A percentile compares a stretch with the other conserved stretches of the same genome.
Evolutionary conservation across 495 filamentous ascomycete genomes (phyloP).

Genomic region (Podospora pseudoanserina): DNA sequence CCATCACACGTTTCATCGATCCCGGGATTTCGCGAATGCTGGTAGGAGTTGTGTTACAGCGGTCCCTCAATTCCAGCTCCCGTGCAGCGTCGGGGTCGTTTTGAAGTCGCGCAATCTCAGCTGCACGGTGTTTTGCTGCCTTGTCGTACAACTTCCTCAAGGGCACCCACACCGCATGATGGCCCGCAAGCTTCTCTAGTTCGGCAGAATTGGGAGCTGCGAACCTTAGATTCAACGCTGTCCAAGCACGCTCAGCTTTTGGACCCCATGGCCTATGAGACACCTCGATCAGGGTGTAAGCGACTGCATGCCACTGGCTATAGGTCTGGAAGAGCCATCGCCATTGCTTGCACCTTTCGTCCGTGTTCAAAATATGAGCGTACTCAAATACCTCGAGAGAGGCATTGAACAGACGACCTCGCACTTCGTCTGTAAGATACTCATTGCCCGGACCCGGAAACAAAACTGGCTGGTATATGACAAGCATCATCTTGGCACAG

Average conservation of each 20-base stretch:
- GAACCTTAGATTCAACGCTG: slow-evolving; percentile 61
- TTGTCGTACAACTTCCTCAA: slow-evolving; percentile 68
- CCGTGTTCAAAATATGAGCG: slow-evolving; percentile 57
- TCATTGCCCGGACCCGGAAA: slow-evolving; percentile 41
- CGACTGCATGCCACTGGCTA: slow-evolving; percentile 78
- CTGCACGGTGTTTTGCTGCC: slow-evolving; percentile 53
- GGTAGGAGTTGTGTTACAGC: slow-evolving; percentile 30
- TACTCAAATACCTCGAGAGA: slow-evolving; percentile 76
- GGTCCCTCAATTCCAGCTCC: slow-evolving; percentile 40
- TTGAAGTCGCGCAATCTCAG: slow-evolving; percentile 43
- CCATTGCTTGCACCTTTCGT: slow-evolving; percentile 61
- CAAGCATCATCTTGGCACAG: slow-evolving; percentile 56
- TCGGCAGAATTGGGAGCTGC: slow-evolving; percentile 50
- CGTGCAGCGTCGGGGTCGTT: slow-evolving; percentile 41
- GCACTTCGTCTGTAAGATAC: slow-evolving; percentile 53
- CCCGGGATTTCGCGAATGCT: slow-evolving; percentile 39
- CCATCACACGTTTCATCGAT: slow-evolving; percentile 33
- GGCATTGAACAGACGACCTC: slow-evolving; percentile 69
- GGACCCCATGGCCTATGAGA: slow-evolving; percentile 63
- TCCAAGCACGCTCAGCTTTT: slow-evolving; percentile 78
- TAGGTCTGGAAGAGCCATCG: slow-evolving; percentile 80
- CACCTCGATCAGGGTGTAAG: slow-evolving; percentile 72
- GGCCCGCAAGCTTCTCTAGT: slow-evolving; percentile 45
- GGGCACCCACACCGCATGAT: slow-evolving; percentile 69
- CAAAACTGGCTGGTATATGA: slow-evolving; percentile 52